Evolutionary conservation across 2,329 filamentous ascomycete genomes (phyloP).

Genomic region (Aspergillus persii): DNA sequence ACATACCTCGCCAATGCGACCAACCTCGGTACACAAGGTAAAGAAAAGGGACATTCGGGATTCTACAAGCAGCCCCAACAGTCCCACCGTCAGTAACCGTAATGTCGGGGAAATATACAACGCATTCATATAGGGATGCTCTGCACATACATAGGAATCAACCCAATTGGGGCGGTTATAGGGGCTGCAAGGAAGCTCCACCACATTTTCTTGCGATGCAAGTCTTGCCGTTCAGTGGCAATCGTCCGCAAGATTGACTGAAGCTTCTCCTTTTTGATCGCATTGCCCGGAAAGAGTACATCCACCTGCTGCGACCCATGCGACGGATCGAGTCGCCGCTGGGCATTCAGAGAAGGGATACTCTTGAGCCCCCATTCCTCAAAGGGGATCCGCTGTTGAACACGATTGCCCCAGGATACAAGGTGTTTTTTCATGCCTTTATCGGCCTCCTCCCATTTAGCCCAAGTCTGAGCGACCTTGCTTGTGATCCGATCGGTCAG

Average conservation of each 20-base stretch:
- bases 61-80: slow-evolving; percentile 46
- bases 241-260: slow-evolving; percentile 65
- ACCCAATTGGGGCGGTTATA: slow-evolving; percentile 73
- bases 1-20: slow-evolving; percentile 74
- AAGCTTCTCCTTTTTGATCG: slow-evolving; percentile 65
- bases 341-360: slow-evolving; percentile 74
- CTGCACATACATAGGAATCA: slow-evolving; percentile 74
- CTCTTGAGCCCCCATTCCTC: slow-evolving; percentile 99
- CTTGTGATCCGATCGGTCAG: slow-evolving; percentile 67
- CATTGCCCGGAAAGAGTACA: slow-evolving; percentile 66
- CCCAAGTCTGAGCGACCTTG: slow-evolving; percentile 76
- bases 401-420: slow-evolving; percentile 80
- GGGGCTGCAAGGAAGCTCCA: slow-evolving; percentile 84
- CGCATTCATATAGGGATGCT: neutral
- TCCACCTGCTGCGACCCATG: slow-evolving; percentile 66
- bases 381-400: slow-evolving; percentile 83
- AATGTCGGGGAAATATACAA: neutral
- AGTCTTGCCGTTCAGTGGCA: slow-evolving; percentile 73
- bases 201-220: slow-evolving; percentile 74
- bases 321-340: slow-evolving; percentile 62
- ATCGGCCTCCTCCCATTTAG: slow-evolving; percentile 80
- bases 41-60: slow-evolving; percentile 96
- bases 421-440: slow-evolving; percentile 84
- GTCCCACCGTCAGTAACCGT: neutral
- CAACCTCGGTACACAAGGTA: slow-evolving; percentile 87